Percentiles rank a stretch among this genome's conserved stretches.
These are phyloP conservation scores for Epichloe glyceriae DNA, from an alignment of 2,329 filamentous ascomycete genomes.

Conservation along the genomic window DNA sequence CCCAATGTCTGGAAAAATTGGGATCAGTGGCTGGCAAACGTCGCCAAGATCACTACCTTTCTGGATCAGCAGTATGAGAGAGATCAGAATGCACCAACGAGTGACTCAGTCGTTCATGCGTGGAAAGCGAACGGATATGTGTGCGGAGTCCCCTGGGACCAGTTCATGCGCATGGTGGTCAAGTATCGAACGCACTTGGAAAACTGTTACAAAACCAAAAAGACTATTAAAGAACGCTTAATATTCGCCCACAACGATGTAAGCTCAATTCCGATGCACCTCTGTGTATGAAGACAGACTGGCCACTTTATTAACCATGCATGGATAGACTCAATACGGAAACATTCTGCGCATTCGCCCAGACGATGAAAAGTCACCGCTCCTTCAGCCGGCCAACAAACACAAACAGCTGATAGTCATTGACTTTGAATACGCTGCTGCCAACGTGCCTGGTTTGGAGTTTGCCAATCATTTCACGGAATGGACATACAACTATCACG, in stretches of 20 bases:
- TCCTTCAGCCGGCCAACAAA: slow-evolving; percentile 78
- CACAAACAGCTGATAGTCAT: slow-evolving; percentile 96
- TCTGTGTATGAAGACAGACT: no score
- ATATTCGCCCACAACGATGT: slow-evolving; percentile 98
- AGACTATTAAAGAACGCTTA: slow-evolving; percentile 58
- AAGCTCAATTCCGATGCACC: slow-evolving; percentile 21
- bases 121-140: slow-evolving; percentile 65
- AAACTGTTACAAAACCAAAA: slow-evolving; percentile 52
- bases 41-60: slow-evolving; percentile 43
- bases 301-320: background rate
- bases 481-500: slow-evolving; percentile 97
- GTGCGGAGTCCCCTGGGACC: slow-evolving; percentile 70
- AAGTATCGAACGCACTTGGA: slow-evolving; percentile 68
- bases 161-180: slow-evolving; percentile 61
- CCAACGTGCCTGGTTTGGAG: slow-evolving; percentile 75
- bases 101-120: slow-evolving; percentile 22
- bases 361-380: slow-evolving; percentile 64
- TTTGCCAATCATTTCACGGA: slow-evolving; percentile 98
- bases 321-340: slow-evolving; percentile 78
- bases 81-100: slow-evolving; percentile 13
- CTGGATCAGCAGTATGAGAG: slow-evolving; percentile 46
- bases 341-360: slow-evolving; percentile 72
- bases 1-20: slow-evolving; percentile 85
- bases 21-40: slow-evolving; percentile 75
- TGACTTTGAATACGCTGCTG: slow-evolving; percentile 93